Conservation (phyloP, 768 basidiomycete species). For the Tylopilus sp. region DNA sequence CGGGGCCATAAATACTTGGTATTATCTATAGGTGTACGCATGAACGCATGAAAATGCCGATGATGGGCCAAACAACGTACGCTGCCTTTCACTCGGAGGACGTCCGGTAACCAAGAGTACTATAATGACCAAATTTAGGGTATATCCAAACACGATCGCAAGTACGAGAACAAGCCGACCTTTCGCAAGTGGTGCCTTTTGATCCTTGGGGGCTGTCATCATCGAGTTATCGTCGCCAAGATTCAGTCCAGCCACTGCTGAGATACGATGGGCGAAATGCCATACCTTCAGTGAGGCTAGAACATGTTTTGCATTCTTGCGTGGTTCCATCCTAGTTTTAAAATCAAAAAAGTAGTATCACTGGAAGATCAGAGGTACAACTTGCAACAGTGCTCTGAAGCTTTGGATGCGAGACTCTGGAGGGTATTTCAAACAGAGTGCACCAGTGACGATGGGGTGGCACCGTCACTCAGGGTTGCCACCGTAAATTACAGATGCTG, state of each 20-base stretch:
- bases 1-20: constrained; percentile 70
- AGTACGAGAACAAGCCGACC: constrained; percentile 25
- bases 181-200: constrained; percentile 53
- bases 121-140: constrained; percentile 26
- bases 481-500: neutral
- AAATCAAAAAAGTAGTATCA: neutral
- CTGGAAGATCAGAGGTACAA: neutral
- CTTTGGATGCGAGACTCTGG: neutral
- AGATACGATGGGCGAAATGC: neutral
- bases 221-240: neutral
- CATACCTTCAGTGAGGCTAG: constrained; percentile 28
- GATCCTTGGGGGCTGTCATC: constrained; percentile 39
- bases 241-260: neutral
- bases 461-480: no score
- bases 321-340: constrained; percentile 24
- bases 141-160: neutral
- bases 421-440: neutral
- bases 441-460: neutral
- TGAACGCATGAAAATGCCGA: constrained; percentile 6
- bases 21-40: constrained; percentile 50
- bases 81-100: constrained; percentile 78
- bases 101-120: constrained; percentile 91
- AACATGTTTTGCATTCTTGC: constrained; percentile 7
- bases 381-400: neutral
- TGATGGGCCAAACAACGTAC: constrained; percentile 40